A percentile compares a stretch with the other conserved stretches of the same genome.
These are phyloP conservation scores for Mortierella sp. DNA, from an alignment of 371 early-diverging fungal genomes.

Conservation along the genomic window DNA sequence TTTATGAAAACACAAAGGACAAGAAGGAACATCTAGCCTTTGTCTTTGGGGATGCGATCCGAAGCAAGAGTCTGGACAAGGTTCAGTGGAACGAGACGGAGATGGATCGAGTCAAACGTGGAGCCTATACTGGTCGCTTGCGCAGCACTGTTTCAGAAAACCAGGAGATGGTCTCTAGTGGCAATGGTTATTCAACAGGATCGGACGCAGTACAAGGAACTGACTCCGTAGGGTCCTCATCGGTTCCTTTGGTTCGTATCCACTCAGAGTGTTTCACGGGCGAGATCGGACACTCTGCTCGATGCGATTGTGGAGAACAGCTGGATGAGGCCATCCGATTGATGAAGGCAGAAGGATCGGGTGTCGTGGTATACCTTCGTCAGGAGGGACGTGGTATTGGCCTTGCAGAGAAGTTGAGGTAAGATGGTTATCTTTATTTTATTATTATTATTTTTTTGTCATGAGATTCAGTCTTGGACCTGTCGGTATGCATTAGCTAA, in stretches of 20 bases:
- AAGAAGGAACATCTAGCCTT: slow-evolving; percentile 93
- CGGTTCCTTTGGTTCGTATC: slow-evolving; percentile 85
- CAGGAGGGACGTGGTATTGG: slow-evolving; percentile 98
- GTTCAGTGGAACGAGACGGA: slow-evolving; percentile 78
- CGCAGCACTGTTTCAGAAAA: slow-evolving; percentile 57
- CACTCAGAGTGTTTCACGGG: slow-evolving; percentile 98
- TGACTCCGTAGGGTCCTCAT: not conserved
- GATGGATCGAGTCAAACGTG: slow-evolving; percentile 81
- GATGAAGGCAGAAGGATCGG: slow-evolving; percentile 85
- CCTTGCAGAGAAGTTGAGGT: slow-evolving; percentile 91
- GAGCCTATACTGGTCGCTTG: slow-evolving; percentile 79
- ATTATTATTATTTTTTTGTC: not conserved
- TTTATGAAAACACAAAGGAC: slow-evolving; percentile 89
- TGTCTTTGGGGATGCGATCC: slow-evolving; percentile 88
- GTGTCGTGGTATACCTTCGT: slow-evolving; percentile 92
- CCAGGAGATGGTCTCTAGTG: not conserved
- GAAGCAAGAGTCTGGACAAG: slow-evolving; percentile 75
- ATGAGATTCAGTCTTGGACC: too few species aligned
- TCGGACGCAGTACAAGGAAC: not conserved
- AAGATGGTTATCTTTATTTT: slow-evolving; percentile 10
- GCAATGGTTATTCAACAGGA: slow-evolving; percentile 11
- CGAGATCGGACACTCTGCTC: slow-evolving; percentile 90
- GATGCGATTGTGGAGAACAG: slow-evolving; percentile 98
- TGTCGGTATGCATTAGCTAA: too few species aligned
- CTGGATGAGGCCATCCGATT: slow-evolving; percentile 92